A percentile compares a stretch with the other conserved stretches of the same genome.
Evolutionary conservation across 306 rosid genomes (phyloP).

Genomic region (Clitoria ternatea): DNA sequence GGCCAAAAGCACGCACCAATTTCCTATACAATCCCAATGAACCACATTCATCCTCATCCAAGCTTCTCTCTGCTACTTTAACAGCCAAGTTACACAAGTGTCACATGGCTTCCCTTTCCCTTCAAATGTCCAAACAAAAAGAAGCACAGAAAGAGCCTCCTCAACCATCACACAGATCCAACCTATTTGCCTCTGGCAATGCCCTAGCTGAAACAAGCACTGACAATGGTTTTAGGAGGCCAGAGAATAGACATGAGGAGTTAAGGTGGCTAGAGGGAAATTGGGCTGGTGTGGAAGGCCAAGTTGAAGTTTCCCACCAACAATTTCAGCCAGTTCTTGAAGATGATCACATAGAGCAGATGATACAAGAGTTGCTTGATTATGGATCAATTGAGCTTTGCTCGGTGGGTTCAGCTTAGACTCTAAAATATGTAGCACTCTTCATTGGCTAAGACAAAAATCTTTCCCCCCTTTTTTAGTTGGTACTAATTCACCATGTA

Average conservation of each 20-base stretch:
- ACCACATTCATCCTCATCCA: conserved; percentile 43
- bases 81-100: conserved; percentile 72
- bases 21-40: conserved; percentile 57
- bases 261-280: conserved; percentile 29
- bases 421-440: no score
- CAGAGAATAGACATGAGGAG: conserved; percentile 2
- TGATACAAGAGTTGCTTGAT: conserved; percentile 81
- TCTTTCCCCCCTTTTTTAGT: no score
- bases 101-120: conserved; percentile 69
- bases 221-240: conserved; percentile 28
- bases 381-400: conserved; percentile 72
- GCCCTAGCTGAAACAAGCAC: conserved; percentile 26
- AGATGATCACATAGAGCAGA: conserved; percentile 82
- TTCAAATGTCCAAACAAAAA: conserved; percentile 52
- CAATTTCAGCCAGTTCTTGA: conserved; percentile 63
- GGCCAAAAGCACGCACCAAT: conserved; percentile 71
- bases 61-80: conserved; percentile 62
- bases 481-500: no score
- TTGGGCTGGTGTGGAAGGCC: conserved; percentile 30
- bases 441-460: no score
- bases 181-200: not conserved
- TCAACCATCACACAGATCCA: conserved; percentile 12
- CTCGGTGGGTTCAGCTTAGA: conserved; percentile 43
- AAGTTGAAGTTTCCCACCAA: conserved; percentile 28
- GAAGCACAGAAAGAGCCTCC: conserved; percentile 27